Evolutionary conservation across 1,284 basidiomycete genomes (phyloP), one percentile per base, ranked within the genome.

Genomic region (Pseudozyma sp.): DNA sequence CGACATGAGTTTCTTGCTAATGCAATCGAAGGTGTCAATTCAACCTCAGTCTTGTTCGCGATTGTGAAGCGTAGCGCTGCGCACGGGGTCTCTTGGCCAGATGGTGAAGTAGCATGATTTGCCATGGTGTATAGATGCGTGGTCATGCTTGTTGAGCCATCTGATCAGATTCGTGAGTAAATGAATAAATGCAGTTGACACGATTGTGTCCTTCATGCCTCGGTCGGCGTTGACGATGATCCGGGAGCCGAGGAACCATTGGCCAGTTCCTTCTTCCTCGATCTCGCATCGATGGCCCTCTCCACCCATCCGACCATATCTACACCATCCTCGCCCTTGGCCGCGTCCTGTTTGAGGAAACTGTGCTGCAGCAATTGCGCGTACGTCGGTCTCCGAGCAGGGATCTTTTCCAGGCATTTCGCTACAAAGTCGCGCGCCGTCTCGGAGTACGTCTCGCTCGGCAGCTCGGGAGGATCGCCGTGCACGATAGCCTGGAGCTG

Each of bases 401-500:
- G 80, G 19, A 78, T 72, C 74, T 85, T 85, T 44, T 78, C 77
- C 47, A 85, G 59, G 63, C 83, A 84, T 31, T 77, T 65, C 14
- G 75, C 74, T 4, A 84, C 75, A 70, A 84, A 83, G 54, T 82
- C 80, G 40, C 75, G 69, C 16, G 86, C 86, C 3, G 60, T 66
- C 24, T 80, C 77, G 16, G 78, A 81, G 65, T 85, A 86, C 14
- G 63, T 35, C 0, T 81, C 75, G 16, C 56, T 19, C 24, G 95
- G 94, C 46, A 99, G 86, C 56, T 90, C 89, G 4, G 97, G 96
- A 7, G 95, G 90, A 50, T 94, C 91, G 1, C 95, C 97, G 77
- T 97, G 91, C 5, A 99, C 94, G 73, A 99, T 99, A 2, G 95
- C 95, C 33, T 92, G 93, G 43, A 99, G 87, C 86, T 99, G 94